phyloP scores from a whole-genome alignment of 192 early-diverging fungal genomes.

The Coemansia sp. region DNA sequence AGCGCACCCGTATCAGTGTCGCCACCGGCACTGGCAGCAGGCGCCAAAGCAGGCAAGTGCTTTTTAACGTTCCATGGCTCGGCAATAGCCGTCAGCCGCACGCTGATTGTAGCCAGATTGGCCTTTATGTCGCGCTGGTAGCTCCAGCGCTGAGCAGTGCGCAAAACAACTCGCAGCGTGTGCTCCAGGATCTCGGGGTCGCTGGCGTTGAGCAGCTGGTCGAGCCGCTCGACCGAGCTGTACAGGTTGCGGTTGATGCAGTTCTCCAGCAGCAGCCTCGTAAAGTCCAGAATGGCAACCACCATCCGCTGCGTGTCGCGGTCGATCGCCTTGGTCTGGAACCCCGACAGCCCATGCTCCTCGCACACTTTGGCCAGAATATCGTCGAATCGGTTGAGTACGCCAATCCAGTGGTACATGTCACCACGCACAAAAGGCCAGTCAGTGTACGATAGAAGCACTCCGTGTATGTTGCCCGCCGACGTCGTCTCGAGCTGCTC shows the following conservation, averaged over 20 bases:
- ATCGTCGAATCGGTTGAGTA: constrained; percentile 89
- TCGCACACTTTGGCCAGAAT: constrained; percentile 69
- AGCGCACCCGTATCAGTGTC: not conserved
- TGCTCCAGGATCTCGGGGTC: constrained; percentile 80
- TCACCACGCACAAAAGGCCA: constrained; percentile 89
- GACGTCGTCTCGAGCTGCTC: constrained; percentile 43
- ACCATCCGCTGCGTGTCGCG: constrained; percentile 56
- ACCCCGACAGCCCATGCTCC: constrained; percentile 61
- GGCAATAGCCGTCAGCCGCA: constrained; percentile 34
- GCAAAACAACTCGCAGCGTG: constrained; percentile 76
- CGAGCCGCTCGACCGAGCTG: constrained; percentile 80
- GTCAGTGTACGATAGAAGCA: constrained; percentile 54
- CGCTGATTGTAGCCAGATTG: constrained; percentile 36
- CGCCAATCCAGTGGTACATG: constrained; percentile 91
- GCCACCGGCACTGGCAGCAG: not conserved
- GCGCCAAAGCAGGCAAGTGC: constrained; percentile 12
- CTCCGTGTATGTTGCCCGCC: constrained; percentile 58
- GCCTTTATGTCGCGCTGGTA: constrained; percentile 67
- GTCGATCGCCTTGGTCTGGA: constrained; percentile 65
- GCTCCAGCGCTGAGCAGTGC: constrained; percentile 86
- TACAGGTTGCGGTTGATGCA: constrained; percentile 94
- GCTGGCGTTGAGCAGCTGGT: constrained; percentile 71
- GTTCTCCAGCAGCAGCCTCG: constrained; percentile 84
- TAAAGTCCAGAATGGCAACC: constrained; percentile 71
- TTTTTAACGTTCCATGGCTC: constrained; percentile 43